A percentile compares a stretch with the other conserved stretches of the same genome.
Conservation (phyloP, 1,284 basidiomycete species). For the Caloboletus firmus region DNA sequence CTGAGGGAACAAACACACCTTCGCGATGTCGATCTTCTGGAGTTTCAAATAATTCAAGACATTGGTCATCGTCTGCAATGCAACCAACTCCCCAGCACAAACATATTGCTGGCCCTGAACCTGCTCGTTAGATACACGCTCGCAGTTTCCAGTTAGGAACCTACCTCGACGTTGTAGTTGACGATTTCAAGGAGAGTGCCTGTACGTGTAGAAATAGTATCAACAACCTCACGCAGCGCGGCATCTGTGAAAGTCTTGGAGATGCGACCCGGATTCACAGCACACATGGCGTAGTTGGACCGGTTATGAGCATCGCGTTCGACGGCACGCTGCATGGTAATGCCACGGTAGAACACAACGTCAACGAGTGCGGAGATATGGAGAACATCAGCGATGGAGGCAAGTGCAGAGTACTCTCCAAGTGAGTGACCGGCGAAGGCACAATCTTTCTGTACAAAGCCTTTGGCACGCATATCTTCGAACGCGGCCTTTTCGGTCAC, state of each 20-base stretch:
- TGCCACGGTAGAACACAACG: slow-evolving; percentile 98
- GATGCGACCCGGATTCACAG: slow-evolving; percentile 95
- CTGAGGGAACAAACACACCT: slow-evolving; percentile 50
- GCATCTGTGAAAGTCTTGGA: slow-evolving; percentile 92
- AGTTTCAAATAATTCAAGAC: slow-evolving; percentile 96
- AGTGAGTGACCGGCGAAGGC: slow-evolving; percentile 97
- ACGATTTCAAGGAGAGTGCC: slow-evolving; percentile 91
- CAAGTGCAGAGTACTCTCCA: slow-evolving; percentile 97
- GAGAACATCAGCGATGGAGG: slow-evolving; percentile 94
- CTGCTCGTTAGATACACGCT: not conserved
- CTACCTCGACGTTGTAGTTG: slow-evolving; percentile 95
- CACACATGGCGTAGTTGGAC: slow-evolving; percentile 98
- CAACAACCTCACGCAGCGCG: slow-evolving; percentile 93
- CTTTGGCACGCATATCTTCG: slow-evolving; percentile 96
- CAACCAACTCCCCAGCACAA: slow-evolving; percentile 93
- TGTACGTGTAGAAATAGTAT: slow-evolving; percentile 78
- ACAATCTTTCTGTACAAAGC: slow-evolving; percentile 89
- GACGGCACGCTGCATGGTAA: slow-evolving; percentile 98
- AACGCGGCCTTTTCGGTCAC: slow-evolving; percentile 98
- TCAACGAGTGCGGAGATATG: slow-evolving; percentile 96
- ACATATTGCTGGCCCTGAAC: slow-evolving; percentile 92
- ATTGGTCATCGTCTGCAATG: slow-evolving; percentile 91
- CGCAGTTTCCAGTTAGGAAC: slow-evolving; percentile 19
- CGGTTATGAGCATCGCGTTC: slow-evolving; percentile 91
- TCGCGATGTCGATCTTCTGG: slow-evolving; percentile 94